phyloP scores from a whole-genome alignment of 139 green algal genomes.

The Chlorella sp. region DNA sequence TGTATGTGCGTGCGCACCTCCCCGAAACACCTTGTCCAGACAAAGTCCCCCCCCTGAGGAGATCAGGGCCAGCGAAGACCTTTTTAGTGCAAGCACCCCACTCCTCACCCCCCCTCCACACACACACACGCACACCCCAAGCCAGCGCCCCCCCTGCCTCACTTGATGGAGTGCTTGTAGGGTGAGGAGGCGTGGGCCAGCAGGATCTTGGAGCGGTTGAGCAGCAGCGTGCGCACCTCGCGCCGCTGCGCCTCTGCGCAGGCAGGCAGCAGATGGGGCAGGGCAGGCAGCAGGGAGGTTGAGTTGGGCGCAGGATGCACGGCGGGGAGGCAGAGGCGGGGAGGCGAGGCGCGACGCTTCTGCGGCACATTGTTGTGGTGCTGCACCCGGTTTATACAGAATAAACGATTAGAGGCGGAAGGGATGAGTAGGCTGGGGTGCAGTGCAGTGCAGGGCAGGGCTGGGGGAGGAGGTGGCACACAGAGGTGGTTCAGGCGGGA shows the following conservation, averaged over 20 bases:
- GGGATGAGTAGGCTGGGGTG: too few relatives aligned
- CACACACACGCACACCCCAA: not conserved
- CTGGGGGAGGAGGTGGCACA: too few relatives aligned
- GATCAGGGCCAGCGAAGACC: too few relatives aligned
- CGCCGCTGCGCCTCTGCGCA: constrained; percentile 45
- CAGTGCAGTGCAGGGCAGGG: too few relatives aligned
- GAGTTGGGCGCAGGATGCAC: not conserved
- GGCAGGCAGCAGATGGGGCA: not conserved
- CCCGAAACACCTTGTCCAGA: not conserved
- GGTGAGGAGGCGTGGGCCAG: constrained; percentile 78
- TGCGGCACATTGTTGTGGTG: too few relatives aligned
- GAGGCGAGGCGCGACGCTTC: too few relatives aligned
- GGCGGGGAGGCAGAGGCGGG: not conserved
- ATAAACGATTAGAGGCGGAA: too few relatives aligned
- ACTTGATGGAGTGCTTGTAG: constrained; percentile 93
- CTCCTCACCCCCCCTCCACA: not conserved
- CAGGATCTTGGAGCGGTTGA: constrained; percentile 84
- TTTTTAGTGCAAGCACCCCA: not conserved
- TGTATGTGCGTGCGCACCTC: too few relatives aligned
- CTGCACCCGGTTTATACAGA: too few relatives aligned
- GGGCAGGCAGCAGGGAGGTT: too few relatives aligned
- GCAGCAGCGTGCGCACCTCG: constrained; percentile 59
- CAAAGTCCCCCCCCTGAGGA: too few relatives aligned
- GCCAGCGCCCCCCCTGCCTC: not conserved
- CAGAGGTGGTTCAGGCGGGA: too few relatives aligned